Evolutionary conservation across 208 protist genomes (phyloP).

Genomic region (Acanthamoeba royreba): DNA sequence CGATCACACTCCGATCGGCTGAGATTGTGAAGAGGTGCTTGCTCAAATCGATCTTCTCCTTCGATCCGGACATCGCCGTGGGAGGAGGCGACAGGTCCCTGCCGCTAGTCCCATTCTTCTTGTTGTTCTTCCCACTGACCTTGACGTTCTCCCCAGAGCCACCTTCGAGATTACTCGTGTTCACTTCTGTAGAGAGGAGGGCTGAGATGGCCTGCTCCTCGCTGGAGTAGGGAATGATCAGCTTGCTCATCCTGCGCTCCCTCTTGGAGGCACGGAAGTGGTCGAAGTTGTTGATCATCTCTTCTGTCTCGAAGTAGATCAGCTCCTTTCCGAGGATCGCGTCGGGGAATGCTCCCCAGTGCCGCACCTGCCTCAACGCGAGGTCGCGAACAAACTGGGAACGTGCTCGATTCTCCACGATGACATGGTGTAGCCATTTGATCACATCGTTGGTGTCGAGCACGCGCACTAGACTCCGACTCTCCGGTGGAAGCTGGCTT

Average conservation of each 20-base stretch:
- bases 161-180: neutral
- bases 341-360: constrained; percentile 3
- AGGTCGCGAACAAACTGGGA: constrained; percentile 18
- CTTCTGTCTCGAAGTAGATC: constrained; percentile 33
- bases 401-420: neutral
- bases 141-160: too few relatives aligned
- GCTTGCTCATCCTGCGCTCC: neutral
- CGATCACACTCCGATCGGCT: constrained; percentile 10
- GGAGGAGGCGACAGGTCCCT: neutral
- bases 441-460: constrained; percentile 10
- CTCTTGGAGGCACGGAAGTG: neutral
- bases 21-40: constrained; percentile 28
- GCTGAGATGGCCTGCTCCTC: neutral
- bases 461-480: neutral
- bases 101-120: neutral
- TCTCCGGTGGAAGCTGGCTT: neutral
- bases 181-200: too few relatives aligned
- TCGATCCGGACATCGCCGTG: neutral
- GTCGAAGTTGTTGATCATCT: constrained; percentile 36
- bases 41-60: constrained; percentile 7
- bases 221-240: neutral
- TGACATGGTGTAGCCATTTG: neutral
- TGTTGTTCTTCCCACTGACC: neutral
- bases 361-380: neutral
- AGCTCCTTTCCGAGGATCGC: constrained; percentile 27